Percentiles rank a stretch among this genome's conserved stretches.
phyloP scores from a whole-genome alignment of 2,329 filamentous ascomycete species.

The Fusarium transvaalense region DNA sequence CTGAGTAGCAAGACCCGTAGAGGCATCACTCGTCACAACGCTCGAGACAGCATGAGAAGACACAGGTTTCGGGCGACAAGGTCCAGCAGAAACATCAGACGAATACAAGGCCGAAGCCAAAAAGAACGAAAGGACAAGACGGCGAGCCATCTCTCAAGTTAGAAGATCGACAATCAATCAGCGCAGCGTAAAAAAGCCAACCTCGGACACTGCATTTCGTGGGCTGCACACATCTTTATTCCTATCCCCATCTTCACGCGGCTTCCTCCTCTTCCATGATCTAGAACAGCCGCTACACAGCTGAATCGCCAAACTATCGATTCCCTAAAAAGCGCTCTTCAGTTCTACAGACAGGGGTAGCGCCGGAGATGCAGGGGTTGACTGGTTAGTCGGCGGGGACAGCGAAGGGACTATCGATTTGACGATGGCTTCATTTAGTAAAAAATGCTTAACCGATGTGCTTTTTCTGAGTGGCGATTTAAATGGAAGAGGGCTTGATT shows the following conservation, averaged over 20 bases:
- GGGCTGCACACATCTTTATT: conserved; percentile 4
- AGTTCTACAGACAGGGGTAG: background rate
- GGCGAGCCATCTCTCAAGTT: conserved; percentile 26
- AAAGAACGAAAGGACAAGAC: conserved; percentile 29
- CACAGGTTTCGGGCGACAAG: conserved; percentile 1
- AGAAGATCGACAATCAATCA: background rate
- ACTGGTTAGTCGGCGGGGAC: background rate
- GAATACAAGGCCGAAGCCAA: conserved; percentile 8
- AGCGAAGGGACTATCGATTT: conserved; percentile 19
- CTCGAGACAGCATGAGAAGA: background rate
- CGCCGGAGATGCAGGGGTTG: background rate
- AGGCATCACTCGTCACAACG: background rate
- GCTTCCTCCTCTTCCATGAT: background rate
- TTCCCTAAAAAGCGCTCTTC: background rate
- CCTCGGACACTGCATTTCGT: background rate
- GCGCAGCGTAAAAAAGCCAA: background rate
- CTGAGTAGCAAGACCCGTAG: background rate
- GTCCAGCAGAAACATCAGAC: background rate
- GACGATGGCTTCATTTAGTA: conserved; percentile 6
- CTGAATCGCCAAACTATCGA: conserved; percentile 8
- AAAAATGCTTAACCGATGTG: background rate
- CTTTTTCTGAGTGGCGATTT: background rate
- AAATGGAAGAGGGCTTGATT: background rate
- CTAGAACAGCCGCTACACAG: conserved; percentile 4
- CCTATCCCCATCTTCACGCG: background rate